phyloP scores from a whole-genome alignment of 352 stramenopile genomes.

The Aphanomyces astaci region DNA sequence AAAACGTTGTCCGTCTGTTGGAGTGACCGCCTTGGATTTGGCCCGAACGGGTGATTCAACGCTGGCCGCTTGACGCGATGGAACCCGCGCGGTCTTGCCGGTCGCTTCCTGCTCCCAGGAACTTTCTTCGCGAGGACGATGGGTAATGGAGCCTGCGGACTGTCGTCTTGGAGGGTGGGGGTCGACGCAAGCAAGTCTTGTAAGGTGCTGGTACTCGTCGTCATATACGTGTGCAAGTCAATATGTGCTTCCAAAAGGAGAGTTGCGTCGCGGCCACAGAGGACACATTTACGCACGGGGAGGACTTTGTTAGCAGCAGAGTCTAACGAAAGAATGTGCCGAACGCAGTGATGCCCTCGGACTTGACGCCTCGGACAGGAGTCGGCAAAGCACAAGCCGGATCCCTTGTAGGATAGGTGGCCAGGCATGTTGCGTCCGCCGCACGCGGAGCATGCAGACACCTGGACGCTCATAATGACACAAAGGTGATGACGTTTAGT shows the following conservation, averaged over 20 bases:
- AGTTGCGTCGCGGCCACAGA: neutral
- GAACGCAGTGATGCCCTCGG: neutral
- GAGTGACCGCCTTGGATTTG: too few relatives aligned
- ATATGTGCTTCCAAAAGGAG: neutral
- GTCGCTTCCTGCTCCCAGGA: neutral
- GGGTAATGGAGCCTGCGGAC: neutral
- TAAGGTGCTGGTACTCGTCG: neutral
- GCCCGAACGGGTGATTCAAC: neutral
- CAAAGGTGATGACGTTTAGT: too few relatives aligned
- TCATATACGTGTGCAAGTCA: neutral
- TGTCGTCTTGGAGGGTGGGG: neutral
- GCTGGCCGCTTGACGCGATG: neutral
- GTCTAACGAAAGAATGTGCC: neutral
- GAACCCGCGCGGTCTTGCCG: neutral
- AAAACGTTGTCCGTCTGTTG: too few relatives aligned
- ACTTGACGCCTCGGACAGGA: neutral
- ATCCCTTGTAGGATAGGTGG: neutral
- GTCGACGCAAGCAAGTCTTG: neutral
- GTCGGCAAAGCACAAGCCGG: neutral
- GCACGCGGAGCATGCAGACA: neutral
- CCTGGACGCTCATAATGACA: neutral
- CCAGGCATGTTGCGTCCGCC: neutral
- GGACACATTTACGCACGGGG: neutral
- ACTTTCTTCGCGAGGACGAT: neutral
- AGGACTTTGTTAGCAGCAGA: neutral